Conservation (phyloP, 2,329 filamentous ascomycete genomes). For the Pseudogymnoascus sp. region DNA sequence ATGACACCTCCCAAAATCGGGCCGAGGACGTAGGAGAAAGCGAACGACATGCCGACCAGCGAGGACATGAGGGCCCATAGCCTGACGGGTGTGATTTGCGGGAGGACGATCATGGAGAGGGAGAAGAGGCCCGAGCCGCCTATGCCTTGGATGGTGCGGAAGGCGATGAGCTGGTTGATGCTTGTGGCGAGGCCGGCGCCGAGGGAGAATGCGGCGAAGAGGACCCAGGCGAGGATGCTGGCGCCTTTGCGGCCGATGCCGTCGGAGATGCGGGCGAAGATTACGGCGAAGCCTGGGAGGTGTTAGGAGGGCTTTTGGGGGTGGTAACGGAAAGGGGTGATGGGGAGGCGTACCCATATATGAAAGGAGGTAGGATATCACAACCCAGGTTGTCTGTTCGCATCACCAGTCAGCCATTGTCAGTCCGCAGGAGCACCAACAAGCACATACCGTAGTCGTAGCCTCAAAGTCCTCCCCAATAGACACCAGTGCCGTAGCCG, state of each 20-base stretch:
- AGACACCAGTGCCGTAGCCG: constrained; percentile 48
- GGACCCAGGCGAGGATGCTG: constrained; percentile 40
- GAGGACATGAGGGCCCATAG: constrained; percentile 37
- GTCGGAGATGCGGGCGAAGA: constrained; percentile 47
- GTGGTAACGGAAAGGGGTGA: background rate
- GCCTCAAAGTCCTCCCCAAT: constrained; percentile 43
- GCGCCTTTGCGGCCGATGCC: constrained; percentile 45
- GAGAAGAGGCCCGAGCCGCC: constrained; percentile 30
- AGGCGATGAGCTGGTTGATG: constrained; percentile 32
- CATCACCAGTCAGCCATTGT: background rate
- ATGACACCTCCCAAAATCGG: constrained; percentile 23
- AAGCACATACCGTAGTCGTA: background rate
- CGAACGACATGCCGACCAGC: constrained; percentile 37
- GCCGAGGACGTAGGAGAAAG: constrained; percentile 19
- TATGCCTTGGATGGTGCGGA: constrained; percentile 21
- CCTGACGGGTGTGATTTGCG: constrained; percentile 39
- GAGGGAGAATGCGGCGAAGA: constrained; percentile 50
- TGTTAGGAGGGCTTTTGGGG: background rate
- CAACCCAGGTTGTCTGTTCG: background rate
- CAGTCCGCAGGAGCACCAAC: background rate
- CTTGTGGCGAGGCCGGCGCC: constrained; percentile 42
- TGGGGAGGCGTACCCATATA: background rate
- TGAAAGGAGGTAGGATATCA: background rate
- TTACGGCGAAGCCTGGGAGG: constrained; percentile 40
- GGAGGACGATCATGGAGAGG: constrained; percentile 27